Evolutionary conservation across 768 basidiomycete species (phyloP), one percentile per base, ranked within the genome.

Genomic region (Paxillus involutus): DNA sequence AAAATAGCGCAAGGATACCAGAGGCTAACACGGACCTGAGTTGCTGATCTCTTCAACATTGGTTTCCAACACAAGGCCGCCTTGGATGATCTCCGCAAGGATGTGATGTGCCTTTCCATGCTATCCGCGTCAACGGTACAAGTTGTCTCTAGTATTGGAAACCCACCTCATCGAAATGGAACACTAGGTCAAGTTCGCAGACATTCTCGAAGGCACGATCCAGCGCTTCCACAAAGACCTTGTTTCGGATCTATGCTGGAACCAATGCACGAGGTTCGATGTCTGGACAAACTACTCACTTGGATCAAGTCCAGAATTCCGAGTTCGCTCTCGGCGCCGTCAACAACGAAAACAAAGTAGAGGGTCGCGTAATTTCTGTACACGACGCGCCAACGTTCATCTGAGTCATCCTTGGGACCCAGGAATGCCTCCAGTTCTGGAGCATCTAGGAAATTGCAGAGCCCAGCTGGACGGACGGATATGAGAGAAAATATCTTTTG

Each of bases 141-240:
- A 26, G 24, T 6, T 36, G 21, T 14, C 36, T 43, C 10, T 9
- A 26, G 44, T 46, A 11, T 16, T 50, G 12, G 10, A 47, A 32
- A 59, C 80, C 32, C 60, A 92, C 95, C 80, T 98, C 94, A 69
- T 98, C 97, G 64, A 98, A 99, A 70, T 98, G 95, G 71, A 98
- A 99, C 47, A 99, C 95, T 12, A 99, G 80, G 70, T 99, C 97
- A 43, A 99, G 77, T 71, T 99, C 97, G 72, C 97, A 98, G 0
- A 99, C 97, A 64, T 98, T 98, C 76, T 97, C 94, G 67, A 98
- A 99, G 14, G 93, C 86, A 36, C 94, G 80, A 71, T 99, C 97
- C 35, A 99, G 79, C 3, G 92, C 88, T 75, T 99, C 97, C 53
- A 99, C 97, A 64, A 99, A 94, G 16, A 99, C 97, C 95, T 55